A percentile compares a stretch with the other conserved stretches of the same genome.
These are phyloP conservation scores for Sporobolomyces pararoseus DNA, from an alignment of 768 basidiomycete genomes.

Conservation along the genomic window DNA sequence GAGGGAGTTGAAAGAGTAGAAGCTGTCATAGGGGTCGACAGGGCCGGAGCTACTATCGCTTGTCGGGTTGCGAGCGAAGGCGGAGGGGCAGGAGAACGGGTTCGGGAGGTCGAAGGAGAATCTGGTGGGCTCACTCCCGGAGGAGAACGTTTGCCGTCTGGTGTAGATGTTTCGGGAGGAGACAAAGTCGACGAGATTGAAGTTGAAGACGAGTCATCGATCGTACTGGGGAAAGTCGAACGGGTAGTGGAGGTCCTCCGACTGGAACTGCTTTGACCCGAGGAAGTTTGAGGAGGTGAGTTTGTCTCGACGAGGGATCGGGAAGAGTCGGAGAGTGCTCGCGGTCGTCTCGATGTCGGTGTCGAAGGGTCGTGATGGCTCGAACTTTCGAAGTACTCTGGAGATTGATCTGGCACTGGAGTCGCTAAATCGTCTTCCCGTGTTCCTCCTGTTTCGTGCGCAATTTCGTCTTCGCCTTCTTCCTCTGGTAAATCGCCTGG, in stretches of 20 bases:
- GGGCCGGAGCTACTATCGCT: not conserved
- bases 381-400: not conserved
- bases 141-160: not conserved
- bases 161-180: not conserved
- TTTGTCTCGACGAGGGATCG: not conserved
- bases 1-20: conserved; percentile 21
- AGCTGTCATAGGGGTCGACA: conserved; percentile 22
- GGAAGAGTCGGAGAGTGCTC: not conserved
- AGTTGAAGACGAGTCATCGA: not conserved
- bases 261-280: not conserved
- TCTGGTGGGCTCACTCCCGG: conserved; percentile 9
- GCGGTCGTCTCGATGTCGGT: not conserved
- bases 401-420: not conserved
- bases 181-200: not conserved
- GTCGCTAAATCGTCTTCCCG: not conserved
- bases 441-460: not conserved
- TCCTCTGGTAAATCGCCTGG: not conserved
- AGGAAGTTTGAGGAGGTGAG: not conserved
- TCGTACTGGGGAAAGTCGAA: not conserved
- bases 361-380: not conserved
- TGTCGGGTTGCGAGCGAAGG: conserved; percentile 3
- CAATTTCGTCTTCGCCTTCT: not conserved
- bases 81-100: conserved; percentile 3
- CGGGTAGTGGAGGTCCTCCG: conserved; percentile 6
- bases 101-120: conserved; percentile 11